Base-by-base conservation (phyloP, 306 rosid species). In the Fragaria nilgerrensis region DNA sequence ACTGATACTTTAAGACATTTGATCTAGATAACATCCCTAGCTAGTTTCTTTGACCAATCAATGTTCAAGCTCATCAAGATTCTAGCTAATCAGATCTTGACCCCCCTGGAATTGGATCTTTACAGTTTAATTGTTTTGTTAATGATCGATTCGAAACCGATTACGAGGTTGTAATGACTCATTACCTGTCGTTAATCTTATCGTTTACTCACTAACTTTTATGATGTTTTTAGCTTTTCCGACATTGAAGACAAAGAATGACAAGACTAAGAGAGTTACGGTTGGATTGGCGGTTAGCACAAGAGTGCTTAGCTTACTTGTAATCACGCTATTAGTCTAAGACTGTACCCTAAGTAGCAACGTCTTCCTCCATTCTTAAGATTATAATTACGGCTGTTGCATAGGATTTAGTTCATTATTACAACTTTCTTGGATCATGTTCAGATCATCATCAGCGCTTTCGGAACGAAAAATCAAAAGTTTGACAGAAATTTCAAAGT, bases 1-100 rank as follows among this genome's bases (percentile, higher is more conserved):
- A 79, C 80, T 73, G 78, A 84, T 70, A 84, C 50, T 82, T 85
- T 85, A 80, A 80, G 81, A 86, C 64, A 37, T 62, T 39, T 74
- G 69, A 73, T 65, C 85, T 85, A 74, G 86, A 81, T 72, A 84
- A 67, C 67, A 84, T 84, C 88, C 68, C 32, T 72, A 50, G 17
- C 19, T 14, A 13, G 52, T 19, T 64, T 45, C 66, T 76, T 72
- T 56, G 43, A 83, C 88, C 86, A 73, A 80, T 78, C 74, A 65
- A 32, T 43, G 70, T 29, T 59, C 85, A 27, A 25, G 19, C 12
- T 16, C 43, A 39, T 15, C 39, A 2, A 74, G 71, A 70, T 75
- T 27, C 32, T 68, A 45, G 32, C 61, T 13, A 56, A 80, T 74
- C 79, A 66, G 68, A 73, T 52, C 47, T 43, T 43, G 29, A 45